Evolutionary conservation across 2,329 filamentous ascomycete genomes (phyloP).

Genomic region (Paecilomyces fulvus): DNA sequence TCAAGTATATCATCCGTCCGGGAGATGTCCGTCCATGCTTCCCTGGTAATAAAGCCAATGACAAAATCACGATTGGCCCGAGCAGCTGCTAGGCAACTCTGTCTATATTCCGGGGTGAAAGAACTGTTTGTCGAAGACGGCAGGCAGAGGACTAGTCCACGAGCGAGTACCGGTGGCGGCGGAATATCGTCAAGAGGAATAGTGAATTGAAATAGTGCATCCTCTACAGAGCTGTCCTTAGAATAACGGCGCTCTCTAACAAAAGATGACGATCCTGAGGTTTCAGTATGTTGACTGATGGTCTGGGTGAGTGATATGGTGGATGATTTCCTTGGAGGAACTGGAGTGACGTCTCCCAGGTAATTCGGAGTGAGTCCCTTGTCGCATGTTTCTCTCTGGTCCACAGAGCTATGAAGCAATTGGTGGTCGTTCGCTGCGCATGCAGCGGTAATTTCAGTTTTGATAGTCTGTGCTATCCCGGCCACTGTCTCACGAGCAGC

Average conservation of each 20-base stretch:
- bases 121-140: constrained; percentile 19
- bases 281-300: constrained; percentile 28
- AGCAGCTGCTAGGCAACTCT: constrained; percentile 28
- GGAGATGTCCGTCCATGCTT: constrained; percentile 27
- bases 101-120: constrained; percentile 26
- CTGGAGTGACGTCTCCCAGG: constrained; percentile 11
- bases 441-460: constrained; percentile 32
- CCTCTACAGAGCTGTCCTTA: constrained; percentile 5
- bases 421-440: constrained; percentile 7
- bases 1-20: constrained; percentile 20
- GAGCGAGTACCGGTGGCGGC: constrained; percentile 25
- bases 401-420: constrained; percentile 6
- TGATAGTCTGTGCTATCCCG: constrained; percentile 28
- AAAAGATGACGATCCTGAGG: constrained; percentile 10
- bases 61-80: constrained; percentile 34
- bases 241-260: constrained; percentile 2
- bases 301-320: constrained; percentile 36
- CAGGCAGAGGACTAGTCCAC: constrained; percentile 28
- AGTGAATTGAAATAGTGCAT: constrained; percentile 2
- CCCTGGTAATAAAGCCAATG: constrained; percentile 26
- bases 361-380: constrained; percentile 4
- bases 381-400: constrained; percentile 8
- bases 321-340: constrained; percentile 26
- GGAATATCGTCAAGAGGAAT: constrained; percentile 17
- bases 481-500: constrained; percentile 35